These are phyloP conservation scores for Sarocladium kiliense DNA, from an alignment of 2,329 filamentous ascomycete genomes.

Conservation along the genomic window DNA sequence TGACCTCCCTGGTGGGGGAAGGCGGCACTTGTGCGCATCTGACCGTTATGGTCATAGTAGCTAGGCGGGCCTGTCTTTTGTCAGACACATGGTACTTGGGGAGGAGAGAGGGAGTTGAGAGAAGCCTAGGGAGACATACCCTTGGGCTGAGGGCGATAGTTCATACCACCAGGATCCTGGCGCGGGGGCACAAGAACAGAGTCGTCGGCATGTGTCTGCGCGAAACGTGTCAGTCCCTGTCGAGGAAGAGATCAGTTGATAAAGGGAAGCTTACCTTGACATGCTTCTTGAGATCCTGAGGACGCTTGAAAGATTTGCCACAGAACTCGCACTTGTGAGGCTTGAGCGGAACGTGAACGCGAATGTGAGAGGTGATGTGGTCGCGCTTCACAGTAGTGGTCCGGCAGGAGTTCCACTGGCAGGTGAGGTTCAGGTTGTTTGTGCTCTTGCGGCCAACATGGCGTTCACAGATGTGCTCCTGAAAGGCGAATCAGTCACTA, in stretches of 20 bases:
- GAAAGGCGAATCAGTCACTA: slow-evolving; percentile 5
- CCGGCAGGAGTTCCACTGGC: slow-evolving; percentile 93
- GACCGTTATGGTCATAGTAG: slow-evolving; percentile 62
- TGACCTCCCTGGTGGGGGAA: slow-evolving; percentile 54
- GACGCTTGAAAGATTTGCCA: slow-evolving; percentile 97
- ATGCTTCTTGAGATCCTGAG: slow-evolving; percentile 98
- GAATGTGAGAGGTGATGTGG: slow-evolving; percentile 98
- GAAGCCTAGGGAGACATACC: slow-evolving; percentile 33
- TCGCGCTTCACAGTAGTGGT: slow-evolving; percentile 98
- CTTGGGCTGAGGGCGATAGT: slow-evolving; percentile 52
- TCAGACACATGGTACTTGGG: slow-evolving; percentile 15
- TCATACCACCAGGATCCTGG: slow-evolving; percentile 47
- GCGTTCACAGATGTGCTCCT: slow-evolving; percentile 98
- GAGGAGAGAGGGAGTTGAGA: slow-evolving; percentile 18
- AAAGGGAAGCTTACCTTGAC: slow-evolving; percentile 60
- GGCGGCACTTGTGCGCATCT: slow-evolving; percentile 53
- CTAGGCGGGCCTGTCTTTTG: slow-evolving; percentile 41
- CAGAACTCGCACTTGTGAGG: slow-evolving; percentile 99
- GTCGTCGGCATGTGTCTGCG: slow-evolving; percentile 84
- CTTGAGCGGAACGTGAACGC: slow-evolving; percentile 97
- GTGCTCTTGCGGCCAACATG: slow-evolving; percentile 99
- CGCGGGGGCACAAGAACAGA: slow-evolving; percentile 61
- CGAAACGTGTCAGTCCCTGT: not conserved
- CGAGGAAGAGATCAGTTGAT: not conserved
- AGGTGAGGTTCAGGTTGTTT: slow-evolving; percentile 96